Base-by-base conservation (phyloP, 805 yeast genomes). In the Wickerhamiella vanderwaltii region DNA sequence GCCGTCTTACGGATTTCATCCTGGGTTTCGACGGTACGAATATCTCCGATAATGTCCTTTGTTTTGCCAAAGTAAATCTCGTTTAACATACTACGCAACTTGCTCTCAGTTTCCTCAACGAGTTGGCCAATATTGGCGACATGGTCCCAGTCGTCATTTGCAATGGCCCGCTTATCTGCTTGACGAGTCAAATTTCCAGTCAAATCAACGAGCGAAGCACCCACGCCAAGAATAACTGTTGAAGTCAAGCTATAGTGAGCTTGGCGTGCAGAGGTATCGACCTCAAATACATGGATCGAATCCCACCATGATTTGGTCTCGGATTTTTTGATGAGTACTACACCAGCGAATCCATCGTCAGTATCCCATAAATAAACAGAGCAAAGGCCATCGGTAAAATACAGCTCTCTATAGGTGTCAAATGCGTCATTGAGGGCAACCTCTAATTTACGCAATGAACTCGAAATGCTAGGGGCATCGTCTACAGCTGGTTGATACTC, bases 11-110 rank as follows among this genome's bases (percentile, higher is more conserved):
- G 45, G 29, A 63, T 58, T 3, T 58, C 59, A 11, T 63, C 55
- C 28, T 67, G 47, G 18, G 60, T 51, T 29, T 63, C 50, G 50
- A 64, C 53, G 33, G 61, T 70, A 57, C 85, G 70, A 29, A 78
- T 63, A 50, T 79, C 86, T 20, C 81, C 78, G 35, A 87, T 67
- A 38, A 91, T 79, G 56, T 88, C 95, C 55, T 83, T 77, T 15
- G 95, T 83, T 65, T 88, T 88, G 53, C 94, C 96, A 57, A 88
- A 88, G 59, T 88, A 88, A 20, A 88, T 96, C 48, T 85, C 94
- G 59, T 88, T 94, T 48, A 88, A 68, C 66, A 82, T 66, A 52
- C 82, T 83, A 61, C 98, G 73, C 64, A 88, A 66, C 57, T 80
- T 84, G 46, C 79, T 76, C 63, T 88, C 98, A 32, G 83, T 71